Evolutionary conservation across 768 basidiomycete genomes (phyloP).

Genomic region (Tremella mesenterica): DNA sequence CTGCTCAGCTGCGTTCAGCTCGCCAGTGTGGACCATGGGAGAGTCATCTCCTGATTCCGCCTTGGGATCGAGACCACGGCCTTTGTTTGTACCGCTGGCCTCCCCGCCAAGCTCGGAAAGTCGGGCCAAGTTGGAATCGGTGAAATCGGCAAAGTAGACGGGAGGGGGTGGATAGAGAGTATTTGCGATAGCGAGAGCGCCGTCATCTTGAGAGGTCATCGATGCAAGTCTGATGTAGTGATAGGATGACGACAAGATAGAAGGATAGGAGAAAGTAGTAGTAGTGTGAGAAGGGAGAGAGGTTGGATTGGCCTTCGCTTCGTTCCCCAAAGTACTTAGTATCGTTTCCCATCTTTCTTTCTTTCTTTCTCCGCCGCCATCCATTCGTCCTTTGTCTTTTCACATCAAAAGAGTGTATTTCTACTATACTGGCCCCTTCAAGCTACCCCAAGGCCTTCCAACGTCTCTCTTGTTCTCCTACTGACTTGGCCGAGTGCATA

Average conservation of each 20-base stretch:
- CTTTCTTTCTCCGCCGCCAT: too few relatives aligned
- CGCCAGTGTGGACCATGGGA: not conserved
- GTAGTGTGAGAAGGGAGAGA: too few relatives aligned
- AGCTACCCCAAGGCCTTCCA: too few relatives aligned
- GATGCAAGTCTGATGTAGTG: not conserved
- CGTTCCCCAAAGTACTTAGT: too few relatives aligned
- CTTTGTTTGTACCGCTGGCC: constrained; percentile 9
- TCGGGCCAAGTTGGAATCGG: constrained; percentile 11
- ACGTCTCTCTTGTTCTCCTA: not conserved
- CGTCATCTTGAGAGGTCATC: not conserved
- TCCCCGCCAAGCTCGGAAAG: constrained; percentile 12
- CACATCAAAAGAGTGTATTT: too few relatives aligned
- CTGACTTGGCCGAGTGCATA: too few relatives aligned
- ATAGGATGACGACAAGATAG: not conserved
- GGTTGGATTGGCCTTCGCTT: too few relatives aligned
- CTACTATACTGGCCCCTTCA: too few relatives aligned
- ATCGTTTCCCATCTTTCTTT: too few relatives aligned
- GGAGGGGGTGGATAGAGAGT: constrained; percentile 39
- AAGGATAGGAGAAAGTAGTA: not conserved
- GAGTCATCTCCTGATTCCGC: not conserved
- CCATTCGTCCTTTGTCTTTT: too few relatives aligned
- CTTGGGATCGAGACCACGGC: not conserved
- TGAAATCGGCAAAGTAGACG: constrained; percentile 22
- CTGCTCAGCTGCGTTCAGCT: constrained; percentile 3
- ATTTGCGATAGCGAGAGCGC: constrained; percentile 19